Evolutionary conservation across 2,329 filamentous ascomycete species (phyloP).

Genomic region (Colletotrichum spinosum): DNA sequence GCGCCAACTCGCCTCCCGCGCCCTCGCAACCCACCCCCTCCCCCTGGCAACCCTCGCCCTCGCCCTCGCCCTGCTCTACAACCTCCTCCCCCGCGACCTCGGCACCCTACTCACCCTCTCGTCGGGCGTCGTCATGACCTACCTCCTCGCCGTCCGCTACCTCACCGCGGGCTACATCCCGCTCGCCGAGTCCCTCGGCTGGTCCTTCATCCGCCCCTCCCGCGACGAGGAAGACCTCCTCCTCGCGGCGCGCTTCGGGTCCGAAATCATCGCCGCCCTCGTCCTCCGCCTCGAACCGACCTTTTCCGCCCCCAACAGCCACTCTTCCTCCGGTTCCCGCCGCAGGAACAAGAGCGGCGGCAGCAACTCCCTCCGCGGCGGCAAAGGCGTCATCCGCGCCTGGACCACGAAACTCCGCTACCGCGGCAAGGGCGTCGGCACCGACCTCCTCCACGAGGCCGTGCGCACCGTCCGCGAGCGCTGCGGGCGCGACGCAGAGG

Average conservation of each 20-base stretch:
- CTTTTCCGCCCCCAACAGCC: conserved; percentile 20
- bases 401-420: conserved; percentile 83
- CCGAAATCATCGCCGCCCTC: conserved; percentile 76
- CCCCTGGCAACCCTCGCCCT: conserved; percentile 60
- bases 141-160: conserved; percentile 71
- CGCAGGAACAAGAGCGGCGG: conserved; percentile 53
- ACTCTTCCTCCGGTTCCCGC: conserved; percentile 20
- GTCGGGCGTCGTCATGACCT: conserved; percentile 72
- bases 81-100: conserved; percentile 63
- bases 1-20: conserved; percentile 73
- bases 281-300: conserved; percentile 73
- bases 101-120: conserved; percentile 68
- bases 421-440: conserved; percentile 78
- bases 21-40: conserved; percentile 73
- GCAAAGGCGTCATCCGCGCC: conserved; percentile 78
- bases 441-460: conserved; percentile 78
- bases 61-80: conserved; percentile 57
- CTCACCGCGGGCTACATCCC: conserved; percentile 71
- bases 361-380: conserved; percentile 57
- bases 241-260: conserved; percentile 75
- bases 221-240: conserved; percentile 63
- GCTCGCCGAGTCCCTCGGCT: conserved; percentile 70
- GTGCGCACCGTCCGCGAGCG: conserved; percentile 75
- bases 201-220: conserved; percentile 68
- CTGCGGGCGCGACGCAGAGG: conserved; percentile 74